phyloP scores from a whole-genome alignment of 805 yeast genomes.

The Blastobotrys terrestris region DNA sequence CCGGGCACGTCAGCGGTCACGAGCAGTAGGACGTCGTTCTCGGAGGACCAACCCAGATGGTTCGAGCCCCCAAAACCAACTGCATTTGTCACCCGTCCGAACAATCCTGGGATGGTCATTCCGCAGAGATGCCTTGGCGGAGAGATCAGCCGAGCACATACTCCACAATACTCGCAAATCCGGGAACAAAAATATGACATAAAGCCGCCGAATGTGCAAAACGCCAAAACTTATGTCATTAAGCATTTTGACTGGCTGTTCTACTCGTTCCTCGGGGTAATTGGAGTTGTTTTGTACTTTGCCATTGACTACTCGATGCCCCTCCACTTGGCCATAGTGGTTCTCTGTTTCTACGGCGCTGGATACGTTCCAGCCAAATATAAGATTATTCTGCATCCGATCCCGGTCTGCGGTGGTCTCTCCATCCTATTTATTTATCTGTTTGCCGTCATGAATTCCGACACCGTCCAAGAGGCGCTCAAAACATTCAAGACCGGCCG shows the following conservation, averaged over 20 bases:
- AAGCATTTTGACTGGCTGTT: constrained; percentile 52
- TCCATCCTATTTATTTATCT: constrained; percentile 60
- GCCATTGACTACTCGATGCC: constrained; percentile 51
- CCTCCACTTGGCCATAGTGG: constrained; percentile 55
- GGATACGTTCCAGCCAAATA: constrained; percentile 41
- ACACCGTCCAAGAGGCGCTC: constrained; percentile 41
- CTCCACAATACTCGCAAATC: not conserved
- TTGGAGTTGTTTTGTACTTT: constrained; percentile 58
- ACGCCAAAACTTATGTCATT: constrained; percentile 7
- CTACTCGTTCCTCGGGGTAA: constrained; percentile 42
- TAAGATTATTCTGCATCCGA: constrained; percentile 61
- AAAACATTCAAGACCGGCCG: constrained; percentile 61
- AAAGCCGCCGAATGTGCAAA: not conserved
- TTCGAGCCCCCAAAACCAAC: constrained; percentile 3
- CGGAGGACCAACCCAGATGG: not conserved
- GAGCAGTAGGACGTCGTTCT: not conserved
- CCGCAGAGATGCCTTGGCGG: not conserved
- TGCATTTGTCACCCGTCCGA: constrained; percentile 8
- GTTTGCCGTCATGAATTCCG: constrained; percentile 46
- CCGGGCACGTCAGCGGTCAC: not conserved
- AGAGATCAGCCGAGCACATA: not conserved
- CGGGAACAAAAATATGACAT: constrained; percentile 4
- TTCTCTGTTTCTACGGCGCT: constrained; percentile 49
- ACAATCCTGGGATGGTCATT: constrained; percentile 10
- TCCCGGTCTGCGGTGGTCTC: constrained; percentile 56